Evolutionary conservation across 2,329 filamentous ascomycete genomes (phyloP).

Genomic region (Nannizziopsis arthrosporioides): DNA sequence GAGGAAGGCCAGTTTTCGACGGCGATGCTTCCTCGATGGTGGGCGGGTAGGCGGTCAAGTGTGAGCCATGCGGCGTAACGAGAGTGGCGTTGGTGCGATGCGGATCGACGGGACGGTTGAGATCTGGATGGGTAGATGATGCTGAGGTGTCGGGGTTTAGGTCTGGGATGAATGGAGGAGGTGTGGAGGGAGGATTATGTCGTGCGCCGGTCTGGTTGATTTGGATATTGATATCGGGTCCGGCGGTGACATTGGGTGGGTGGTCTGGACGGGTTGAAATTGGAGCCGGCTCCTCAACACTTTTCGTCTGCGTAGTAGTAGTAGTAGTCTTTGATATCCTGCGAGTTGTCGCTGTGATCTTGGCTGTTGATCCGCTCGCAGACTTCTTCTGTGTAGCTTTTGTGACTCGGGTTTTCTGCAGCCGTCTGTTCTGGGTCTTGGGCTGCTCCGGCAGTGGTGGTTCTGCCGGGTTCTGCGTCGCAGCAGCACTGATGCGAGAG

Average conservation of each 20-base stretch:
- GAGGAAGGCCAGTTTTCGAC: slow-evolving; percentile 28
- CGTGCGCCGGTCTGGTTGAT: slow-evolving; percentile 6
- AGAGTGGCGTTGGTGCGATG: slow-evolving; percentile 39
- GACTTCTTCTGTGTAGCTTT: slow-evolving; percentile 21
- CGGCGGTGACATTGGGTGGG: slow-evolving; percentile 1
- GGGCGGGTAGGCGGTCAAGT: slow-evolving; percentile 39
- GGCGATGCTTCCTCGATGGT: slow-evolving; percentile 29
- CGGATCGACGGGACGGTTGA: slow-evolving; percentile 37
- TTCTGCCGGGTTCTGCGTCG: slow-evolving; percentile 17
- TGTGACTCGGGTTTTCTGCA: slow-evolving; percentile 21
- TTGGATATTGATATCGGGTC: not conserved
- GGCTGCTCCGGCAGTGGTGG: slow-evolving; percentile 18
- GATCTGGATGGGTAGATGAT: slow-evolving; percentile 25
- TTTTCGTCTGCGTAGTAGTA: not conserved
- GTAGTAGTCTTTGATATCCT: not conserved
- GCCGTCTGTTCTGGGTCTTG: slow-evolving; percentile 17
- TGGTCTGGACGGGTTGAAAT: not conserved
- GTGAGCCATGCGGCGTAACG: slow-evolving; percentile 38
- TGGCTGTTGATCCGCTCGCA: slow-evolving; percentile 1
- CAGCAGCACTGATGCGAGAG: slow-evolving; percentile 33
- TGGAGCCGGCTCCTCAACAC: not conserved
- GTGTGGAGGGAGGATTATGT: slow-evolving; percentile 11
- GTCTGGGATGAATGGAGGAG: slow-evolving; percentile 24
- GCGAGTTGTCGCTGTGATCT: slow-evolving; percentile 3
- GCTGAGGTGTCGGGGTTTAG: slow-evolving; percentile 19